Conservation (phyloP, 2,329 filamentous ascomycete genomes). For the Lecanicillium sp. region DNA sequence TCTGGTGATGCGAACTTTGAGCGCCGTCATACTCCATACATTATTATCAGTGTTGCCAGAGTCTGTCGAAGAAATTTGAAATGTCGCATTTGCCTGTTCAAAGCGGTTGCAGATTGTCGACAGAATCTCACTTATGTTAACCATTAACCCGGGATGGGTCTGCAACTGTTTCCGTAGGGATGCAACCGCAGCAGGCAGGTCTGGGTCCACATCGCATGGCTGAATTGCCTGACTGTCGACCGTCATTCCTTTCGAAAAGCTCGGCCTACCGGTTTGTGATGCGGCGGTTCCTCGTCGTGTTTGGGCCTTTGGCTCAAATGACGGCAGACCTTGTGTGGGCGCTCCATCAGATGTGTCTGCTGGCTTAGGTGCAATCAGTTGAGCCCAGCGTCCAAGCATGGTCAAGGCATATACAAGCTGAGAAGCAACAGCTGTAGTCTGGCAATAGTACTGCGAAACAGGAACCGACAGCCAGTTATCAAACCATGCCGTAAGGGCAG, state of each 20-base stretch:
- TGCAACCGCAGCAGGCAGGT: constrained; percentile 30
- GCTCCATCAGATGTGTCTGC: constrained; percentile 3
- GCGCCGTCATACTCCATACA: constrained; percentile 38
- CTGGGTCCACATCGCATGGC: constrained; percentile 23
- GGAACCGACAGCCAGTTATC: constrained; percentile 38
- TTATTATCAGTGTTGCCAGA: constrained; percentile 30
- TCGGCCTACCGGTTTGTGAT: background rate
- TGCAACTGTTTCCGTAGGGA: constrained; percentile 32
- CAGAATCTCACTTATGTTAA: constrained; percentile 36
- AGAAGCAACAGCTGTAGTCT: constrained; percentile 35
- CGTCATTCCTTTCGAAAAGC: background rate
- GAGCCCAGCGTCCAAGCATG: constrained; percentile 43
- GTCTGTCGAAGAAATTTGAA: constrained; percentile 23
- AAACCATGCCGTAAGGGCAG: constrained; percentile 40
- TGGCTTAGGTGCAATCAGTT: constrained; percentile 30
- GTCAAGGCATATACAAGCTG: constrained; percentile 42
- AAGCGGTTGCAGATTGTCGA: constrained; percentile 31
- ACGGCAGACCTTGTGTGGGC: constrained; percentile 1
- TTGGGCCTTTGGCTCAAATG: constrained; percentile 6
- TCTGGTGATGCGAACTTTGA: constrained; percentile 37
- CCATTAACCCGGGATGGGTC: constrained; percentile 33
- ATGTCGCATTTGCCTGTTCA: constrained; percentile 31
- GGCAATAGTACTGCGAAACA: constrained; percentile 30
- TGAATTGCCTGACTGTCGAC: background rate
- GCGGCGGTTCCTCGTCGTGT: background rate